Evolutionary conservation across 768 basidiomycete genomes (phyloP).

Genomic region (Calocera cornea): DNA sequence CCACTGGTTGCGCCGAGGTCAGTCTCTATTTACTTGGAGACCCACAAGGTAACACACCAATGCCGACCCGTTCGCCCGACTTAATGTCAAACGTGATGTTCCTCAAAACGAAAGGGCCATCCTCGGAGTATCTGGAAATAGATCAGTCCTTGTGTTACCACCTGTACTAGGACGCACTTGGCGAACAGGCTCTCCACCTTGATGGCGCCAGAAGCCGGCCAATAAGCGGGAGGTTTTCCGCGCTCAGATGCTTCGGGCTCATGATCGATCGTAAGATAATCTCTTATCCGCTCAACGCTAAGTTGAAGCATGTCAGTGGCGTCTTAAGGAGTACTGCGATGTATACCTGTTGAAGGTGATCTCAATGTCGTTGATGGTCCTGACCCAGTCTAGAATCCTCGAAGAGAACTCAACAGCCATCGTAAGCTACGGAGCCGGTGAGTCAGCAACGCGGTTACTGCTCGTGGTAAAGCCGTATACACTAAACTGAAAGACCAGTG

Average conservation of each 20-base stretch:
- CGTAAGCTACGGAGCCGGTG: too few species aligned
- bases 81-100: slow-evolving; percentile 45
- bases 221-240: slow-evolving; percentile 45
- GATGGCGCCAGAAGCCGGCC: slow-evolving; percentile 47
- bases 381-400: too few species aligned
- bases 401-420: not conserved
- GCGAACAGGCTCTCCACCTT: slow-evolving; percentile 40
- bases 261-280: slow-evolving; percentile 42
- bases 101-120: slow-evolving; percentile 47
- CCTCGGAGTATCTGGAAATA: slow-evolving; percentile 20
- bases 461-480: too few species aligned
- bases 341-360: not conserved
- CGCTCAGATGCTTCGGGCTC: slow-evolving; percentile 32
- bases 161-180: slow-evolving; percentile 29
- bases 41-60: slow-evolving; percentile 26
- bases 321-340: not conserved
- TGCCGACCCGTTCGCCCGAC: slow-evolving; percentile 47
- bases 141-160: not conserved
- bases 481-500: too few species aligned
- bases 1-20: slow-evolving; percentile 26
- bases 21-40: not conserved
- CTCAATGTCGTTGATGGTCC: too few species aligned
- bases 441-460: not conserved
- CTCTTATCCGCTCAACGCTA: slow-evolving; percentile 37
- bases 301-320: too few species aligned